These are phyloP conservation scores for Zostera marina DNA, from an alignment of 116 monocot genomes.

Conservation along the genomic window DNA sequence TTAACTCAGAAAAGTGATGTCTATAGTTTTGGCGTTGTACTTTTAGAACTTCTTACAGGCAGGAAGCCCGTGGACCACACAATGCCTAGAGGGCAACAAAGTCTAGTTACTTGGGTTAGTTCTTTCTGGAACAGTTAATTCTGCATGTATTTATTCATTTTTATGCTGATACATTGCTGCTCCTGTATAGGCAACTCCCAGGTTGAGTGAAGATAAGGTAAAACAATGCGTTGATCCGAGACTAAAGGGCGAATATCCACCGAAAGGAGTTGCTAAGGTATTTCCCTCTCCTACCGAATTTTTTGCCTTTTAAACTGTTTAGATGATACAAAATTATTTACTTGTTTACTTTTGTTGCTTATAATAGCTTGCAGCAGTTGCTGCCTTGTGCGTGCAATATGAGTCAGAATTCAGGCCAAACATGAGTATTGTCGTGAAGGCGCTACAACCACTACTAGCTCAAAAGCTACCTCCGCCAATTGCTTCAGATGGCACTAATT, in stretches of 20 bases:
- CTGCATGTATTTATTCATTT: not conserved
- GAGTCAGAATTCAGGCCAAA: no score
- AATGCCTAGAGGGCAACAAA: conserved; percentile 95
- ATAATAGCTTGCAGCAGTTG: no score
- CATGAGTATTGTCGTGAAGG: no score
- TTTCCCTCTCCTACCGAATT: conserved; percentile 3
- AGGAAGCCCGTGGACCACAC: conserved; percentile 96
- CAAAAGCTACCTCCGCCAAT: no score
- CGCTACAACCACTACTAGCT: no score
- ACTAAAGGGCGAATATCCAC: conserved; percentile 83
- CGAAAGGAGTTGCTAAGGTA: conserved; percentile 98
- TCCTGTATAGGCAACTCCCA: conserved; percentile 64
- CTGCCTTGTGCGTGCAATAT: no score
- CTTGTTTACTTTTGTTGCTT: no score
- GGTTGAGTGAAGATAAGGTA: conserved; percentile 85
- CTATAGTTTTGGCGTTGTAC: conserved; percentile 94
- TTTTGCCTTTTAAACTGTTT: no score
- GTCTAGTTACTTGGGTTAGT: conserved; percentile 88
- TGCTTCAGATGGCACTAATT: no score
- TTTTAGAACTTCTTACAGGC: conserved; percentile 88
- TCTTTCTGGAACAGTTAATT: not conserved
- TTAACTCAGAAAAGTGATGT: conserved; percentile 94
- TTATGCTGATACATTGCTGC: not conserved
- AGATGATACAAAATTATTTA: no score
- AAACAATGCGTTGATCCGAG: conserved; percentile 93